Evolutionary conservation across 2,329 filamentous ascomycete genomes (phyloP).

Genomic region (Fusarium cyanostomum): DNA sequence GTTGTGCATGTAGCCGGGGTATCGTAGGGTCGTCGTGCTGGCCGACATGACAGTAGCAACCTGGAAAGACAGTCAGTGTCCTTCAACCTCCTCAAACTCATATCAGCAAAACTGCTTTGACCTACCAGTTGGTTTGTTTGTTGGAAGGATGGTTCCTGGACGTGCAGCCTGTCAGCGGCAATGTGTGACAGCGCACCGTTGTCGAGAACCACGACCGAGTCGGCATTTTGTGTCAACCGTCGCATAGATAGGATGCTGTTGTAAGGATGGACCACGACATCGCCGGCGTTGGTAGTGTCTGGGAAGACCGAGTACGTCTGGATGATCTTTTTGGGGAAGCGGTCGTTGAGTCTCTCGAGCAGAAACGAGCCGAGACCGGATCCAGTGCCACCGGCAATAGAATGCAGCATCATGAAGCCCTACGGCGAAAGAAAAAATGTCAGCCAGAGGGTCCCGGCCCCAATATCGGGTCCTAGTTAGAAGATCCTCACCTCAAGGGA

Average conservation of each 20-base stretch:
- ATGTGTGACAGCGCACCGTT: slow-evolving; percentile 95
- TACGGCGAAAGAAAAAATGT: slow-evolving; percentile 44
- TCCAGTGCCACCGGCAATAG: slow-evolving; percentile 95
- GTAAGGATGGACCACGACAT: slow-evolving; percentile 98
- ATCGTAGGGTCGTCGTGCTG: slow-evolving; percentile 93
- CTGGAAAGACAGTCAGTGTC: slow-evolving; percentile 49
- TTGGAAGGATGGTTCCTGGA: slow-evolving; percentile 94
- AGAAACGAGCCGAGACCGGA: slow-evolving; percentile 96
- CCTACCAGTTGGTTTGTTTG: slow-evolving; percentile 94
- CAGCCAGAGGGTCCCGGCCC: neutral
- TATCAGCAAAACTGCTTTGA: neutral
- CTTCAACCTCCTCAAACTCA: neutral
- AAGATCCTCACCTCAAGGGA: slow-evolving; percentile 74
- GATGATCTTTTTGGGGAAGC: slow-evolving; percentile 98
- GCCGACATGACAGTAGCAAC: slow-evolving; percentile 98
- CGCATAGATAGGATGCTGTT: slow-evolving; percentile 95
- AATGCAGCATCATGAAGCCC: slow-evolving; percentile 99
- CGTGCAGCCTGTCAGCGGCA: slow-evolving; percentile 91
- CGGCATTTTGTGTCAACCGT: slow-evolving; percentile 91
- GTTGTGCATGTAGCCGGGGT: slow-evolving; percentile 99
- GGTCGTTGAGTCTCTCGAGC: slow-evolving; percentile 93
- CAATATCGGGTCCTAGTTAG: neutral
- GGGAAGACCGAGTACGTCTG: slow-evolving; percentile 99
- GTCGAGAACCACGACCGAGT: slow-evolving; percentile 96
- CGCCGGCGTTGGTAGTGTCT: slow-evolving; percentile 84